Percentiles rank a stretch among this genome's conserved stretches.
These are phyloP conservation scores for Scedosporium dehoogii DNA, from an alignment of 2,329 filamentous ascomycete genomes.

Conservation along the genomic window DNA sequence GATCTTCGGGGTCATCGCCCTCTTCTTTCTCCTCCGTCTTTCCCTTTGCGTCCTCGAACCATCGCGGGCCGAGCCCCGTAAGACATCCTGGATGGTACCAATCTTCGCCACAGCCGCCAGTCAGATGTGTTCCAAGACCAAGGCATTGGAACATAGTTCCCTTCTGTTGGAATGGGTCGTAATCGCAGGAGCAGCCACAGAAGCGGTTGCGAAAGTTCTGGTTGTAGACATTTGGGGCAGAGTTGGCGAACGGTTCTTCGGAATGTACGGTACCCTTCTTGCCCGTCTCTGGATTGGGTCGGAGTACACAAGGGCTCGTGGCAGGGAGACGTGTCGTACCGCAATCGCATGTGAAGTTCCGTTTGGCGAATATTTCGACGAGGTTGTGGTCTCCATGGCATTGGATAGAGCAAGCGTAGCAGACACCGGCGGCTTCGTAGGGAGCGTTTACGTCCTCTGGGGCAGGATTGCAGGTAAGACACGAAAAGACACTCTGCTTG, in stretches of 20 bases:
- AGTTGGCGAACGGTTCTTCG: conserved; percentile 47
- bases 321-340: conserved; percentile 71
- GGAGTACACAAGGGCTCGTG: conserved; percentile 64
- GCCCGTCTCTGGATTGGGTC: conserved; percentile 62
- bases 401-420: conserved; percentile 93
- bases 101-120: conserved; percentile 88
- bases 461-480: conserved; percentile 83
- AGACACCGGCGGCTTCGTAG: conserved; percentile 71
- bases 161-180: conserved; percentile 80
- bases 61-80: conserved; percentile 66
- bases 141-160: conserved; percentile 98
- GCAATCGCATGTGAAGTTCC: conserved; percentile 94
- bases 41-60: conserved; percentile 46
- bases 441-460: conserved; percentile 46
- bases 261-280: conserved; percentile 60
- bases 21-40: conserved; percentile 18
- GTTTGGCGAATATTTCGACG: conserved; percentile 92
- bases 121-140: conserved; percentile 67
- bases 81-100: conserved; percentile 97
- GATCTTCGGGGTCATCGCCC: conserved; percentile 39
- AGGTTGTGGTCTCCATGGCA: conserved; percentile 93
- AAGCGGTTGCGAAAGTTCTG: conserved; percentile 92
- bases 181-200: conserved; percentile 80
- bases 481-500: conserved; percentile 83
- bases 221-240: conserved; percentile 76